Conservation (phyloP, 2,329 filamentous ascomycete species). For the Onygenales sp. region DNA sequence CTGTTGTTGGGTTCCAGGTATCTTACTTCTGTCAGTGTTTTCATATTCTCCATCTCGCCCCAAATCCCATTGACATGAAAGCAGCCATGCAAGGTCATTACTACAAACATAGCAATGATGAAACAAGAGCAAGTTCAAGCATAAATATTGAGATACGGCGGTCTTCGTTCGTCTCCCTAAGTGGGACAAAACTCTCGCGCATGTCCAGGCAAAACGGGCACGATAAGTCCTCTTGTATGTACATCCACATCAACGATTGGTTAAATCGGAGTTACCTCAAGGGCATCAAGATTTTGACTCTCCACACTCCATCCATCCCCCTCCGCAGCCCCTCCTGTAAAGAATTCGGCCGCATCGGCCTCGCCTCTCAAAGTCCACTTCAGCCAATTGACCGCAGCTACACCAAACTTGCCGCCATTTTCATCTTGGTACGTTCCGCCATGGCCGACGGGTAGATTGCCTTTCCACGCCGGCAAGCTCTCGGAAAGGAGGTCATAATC, state of each 20-base stretch:
- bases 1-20: too few species aligned
- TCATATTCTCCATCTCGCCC: too few species aligned
- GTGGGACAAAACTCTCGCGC: too few species aligned
- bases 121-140: too few species aligned
- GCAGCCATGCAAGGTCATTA: too few species aligned
- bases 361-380: neutral
- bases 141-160: too few species aligned
- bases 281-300: neutral
- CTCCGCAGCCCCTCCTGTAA: neutral
- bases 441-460: neutral
- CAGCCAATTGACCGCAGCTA: neutral
- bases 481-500: neutral
- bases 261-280: neutral
- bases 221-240: neutral
- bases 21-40: too few species aligned
- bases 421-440: neutral
- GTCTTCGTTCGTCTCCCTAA: too few species aligned
- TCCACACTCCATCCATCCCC: neutral
- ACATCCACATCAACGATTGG: neutral
- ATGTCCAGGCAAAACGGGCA: too few species aligned
- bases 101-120: too few species aligned
- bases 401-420: constrained; percentile 1
- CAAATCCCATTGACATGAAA: too few species aligned
- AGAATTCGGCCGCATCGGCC: neutral
- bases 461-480: neutral